Evolutionary conservation across 495 filamentous ascomycete genomes (phyloP).

Genomic region (Aspergillus mulundensis): DNA sequence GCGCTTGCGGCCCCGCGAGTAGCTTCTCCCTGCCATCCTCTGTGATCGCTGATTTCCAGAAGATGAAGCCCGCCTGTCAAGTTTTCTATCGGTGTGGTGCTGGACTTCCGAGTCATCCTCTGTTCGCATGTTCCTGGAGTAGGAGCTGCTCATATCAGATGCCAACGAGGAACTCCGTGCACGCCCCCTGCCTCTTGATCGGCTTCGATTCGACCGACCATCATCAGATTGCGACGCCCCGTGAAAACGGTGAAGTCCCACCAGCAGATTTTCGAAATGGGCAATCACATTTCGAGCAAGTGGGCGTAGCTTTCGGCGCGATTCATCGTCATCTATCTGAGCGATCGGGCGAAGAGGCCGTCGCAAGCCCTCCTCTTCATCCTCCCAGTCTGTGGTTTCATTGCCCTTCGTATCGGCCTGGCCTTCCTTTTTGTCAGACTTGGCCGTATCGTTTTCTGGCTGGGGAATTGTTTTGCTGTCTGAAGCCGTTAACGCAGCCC

Average conservation of each 20-base stretch:
- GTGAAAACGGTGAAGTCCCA: slow-evolving; percentile 60
- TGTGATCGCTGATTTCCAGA: background rate
- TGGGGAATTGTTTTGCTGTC: background rate
- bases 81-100: background rate
- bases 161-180: slow-evolving; percentile 10
- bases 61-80: background rate
- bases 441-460: background rate
- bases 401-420: background rate
- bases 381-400: slow-evolving; percentile 4
- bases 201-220: slow-evolving; percentile 13
- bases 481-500: background rate
- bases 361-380: slow-evolving; percentile 15
- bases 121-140: background rate
- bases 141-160: background rate
- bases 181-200: slow-evolving; percentile 31
- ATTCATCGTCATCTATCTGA: slow-evolving; percentile 60
- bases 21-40: background rate
- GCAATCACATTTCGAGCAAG: slow-evolving; percentile 59
- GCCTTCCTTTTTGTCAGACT: background rate
- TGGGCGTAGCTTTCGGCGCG: slow-evolving; percentile 57
- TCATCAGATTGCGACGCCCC: slow-evolving; percentile 34
- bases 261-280: slow-evolving; percentile 62
- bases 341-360: slow-evolving; percentile 36
- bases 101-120: background rate
- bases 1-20: slow-evolving; percentile 1